Percentiles rank a stretch among this genome's conserved stretches.
These are phyloP conservation scores for Fraxinus baroniana DNA, from an alignment of 305 asterid species.

Conservation along the genomic window DNA sequence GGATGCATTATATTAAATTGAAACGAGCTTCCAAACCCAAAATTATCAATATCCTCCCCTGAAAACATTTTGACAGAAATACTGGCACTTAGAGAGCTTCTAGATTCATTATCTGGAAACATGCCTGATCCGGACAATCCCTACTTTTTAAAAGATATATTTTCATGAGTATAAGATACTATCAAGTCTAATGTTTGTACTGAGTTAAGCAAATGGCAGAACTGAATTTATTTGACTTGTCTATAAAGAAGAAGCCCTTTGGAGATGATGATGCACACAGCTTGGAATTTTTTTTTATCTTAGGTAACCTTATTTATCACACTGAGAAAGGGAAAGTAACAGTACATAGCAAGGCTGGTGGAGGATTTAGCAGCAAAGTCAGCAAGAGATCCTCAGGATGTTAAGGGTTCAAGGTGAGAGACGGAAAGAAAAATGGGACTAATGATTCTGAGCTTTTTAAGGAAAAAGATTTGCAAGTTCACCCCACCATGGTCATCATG, in stretches of 20 bases:
- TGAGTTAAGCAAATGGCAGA: neutral
- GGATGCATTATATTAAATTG: neutral
- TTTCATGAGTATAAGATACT: neutral
- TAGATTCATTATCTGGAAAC: neutral
- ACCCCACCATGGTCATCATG: neutral
- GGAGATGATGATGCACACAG: neutral
- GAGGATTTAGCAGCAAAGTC: neutral
- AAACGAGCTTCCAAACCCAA: neutral
- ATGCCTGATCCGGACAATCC: neutral
- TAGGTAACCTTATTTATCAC: neutral
- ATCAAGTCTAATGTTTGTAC: neutral
- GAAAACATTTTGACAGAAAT: neutral
- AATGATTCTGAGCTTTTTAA: constrained; percentile 6
- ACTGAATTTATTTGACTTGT: neutral
- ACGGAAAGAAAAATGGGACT: neutral
- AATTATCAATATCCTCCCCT: neutral
- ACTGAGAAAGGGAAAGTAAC: neutral
- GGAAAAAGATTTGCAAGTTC: constrained; percentile 17
- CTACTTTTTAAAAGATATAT: neutral
- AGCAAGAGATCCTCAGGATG: neutral
- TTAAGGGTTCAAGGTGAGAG: constrained; percentile 5
- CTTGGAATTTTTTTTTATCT: neutral
- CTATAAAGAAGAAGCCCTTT: neutral
- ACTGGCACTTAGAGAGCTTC: neutral
- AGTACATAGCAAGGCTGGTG: neutral